These are phyloP conservation scores for Mortierella sp. DNA, from an alignment of 371 early-diverging fungal species.

Conservation along the genomic window DNA sequence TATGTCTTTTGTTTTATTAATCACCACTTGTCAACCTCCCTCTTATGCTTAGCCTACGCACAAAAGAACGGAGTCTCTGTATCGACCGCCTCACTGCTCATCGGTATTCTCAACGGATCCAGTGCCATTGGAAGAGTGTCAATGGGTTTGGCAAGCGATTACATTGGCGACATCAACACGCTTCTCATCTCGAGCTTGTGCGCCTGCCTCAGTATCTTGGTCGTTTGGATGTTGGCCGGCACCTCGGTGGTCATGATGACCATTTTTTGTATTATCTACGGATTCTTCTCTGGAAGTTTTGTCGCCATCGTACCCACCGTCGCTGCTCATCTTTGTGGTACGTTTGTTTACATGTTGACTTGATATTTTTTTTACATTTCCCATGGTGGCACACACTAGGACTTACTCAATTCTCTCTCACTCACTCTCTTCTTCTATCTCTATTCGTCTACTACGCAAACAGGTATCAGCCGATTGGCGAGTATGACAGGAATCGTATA, in stretches of 20 bases:
- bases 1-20: too few species aligned
- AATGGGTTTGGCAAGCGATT: slow-evolving; percentile 59
- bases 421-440: background rate
- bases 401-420: background rate
- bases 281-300: slow-evolving; percentile 64
- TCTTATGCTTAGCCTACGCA: slow-evolving; percentile 22
- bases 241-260: slow-evolving; percentile 61
- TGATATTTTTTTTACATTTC: background rate
- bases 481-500: slow-evolving; percentile 62
- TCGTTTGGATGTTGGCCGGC: slow-evolving; percentile 74
- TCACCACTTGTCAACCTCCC: too few species aligned
- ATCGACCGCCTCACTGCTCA: slow-evolving; percentile 60
- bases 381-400: background rate
- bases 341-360: slow-evolving; percentile 10
- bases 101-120: slow-evolving; percentile 60
- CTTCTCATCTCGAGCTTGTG: slow-evolving; percentile 60
- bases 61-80: slow-evolving; percentile 47
- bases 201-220: slow-evolving; percentile 63
- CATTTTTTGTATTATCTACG: slow-evolving; percentile 67
- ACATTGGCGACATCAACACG: slow-evolving; percentile 74
- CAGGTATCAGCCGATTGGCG: slow-evolving; percentile 62
- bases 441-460: background rate
- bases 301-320: slow-evolving; percentile 68
- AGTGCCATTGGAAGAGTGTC: slow-evolving; percentile 52
- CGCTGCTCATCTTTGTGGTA: slow-evolving; percentile 63